phyloP scores from a whole-genome alignment of 2,329 filamentous ascomycete species.

The Elsinoe australis region DNA sequence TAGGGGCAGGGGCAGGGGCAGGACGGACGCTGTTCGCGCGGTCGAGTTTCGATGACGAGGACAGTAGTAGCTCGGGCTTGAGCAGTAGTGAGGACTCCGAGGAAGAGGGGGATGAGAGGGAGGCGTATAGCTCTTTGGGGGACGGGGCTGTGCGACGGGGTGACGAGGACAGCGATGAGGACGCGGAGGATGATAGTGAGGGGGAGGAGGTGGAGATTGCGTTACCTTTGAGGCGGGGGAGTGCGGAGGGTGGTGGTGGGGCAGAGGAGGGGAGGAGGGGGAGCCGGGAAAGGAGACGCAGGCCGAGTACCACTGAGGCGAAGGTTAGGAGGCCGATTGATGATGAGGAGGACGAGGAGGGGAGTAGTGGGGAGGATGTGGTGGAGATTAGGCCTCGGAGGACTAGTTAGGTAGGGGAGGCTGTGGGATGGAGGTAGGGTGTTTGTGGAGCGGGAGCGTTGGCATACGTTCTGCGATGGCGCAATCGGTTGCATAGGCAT shows the following conservation, averaged over 20 bases:
- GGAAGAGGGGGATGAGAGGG: constrained; percentile 19
- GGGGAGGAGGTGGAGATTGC: constrained; percentile 33
- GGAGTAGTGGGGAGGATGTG: constrained; percentile 7
- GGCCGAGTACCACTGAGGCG: constrained; percentile 32
- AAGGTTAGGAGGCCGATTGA: constrained; percentile 28
- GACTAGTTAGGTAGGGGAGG: constrained; percentile 23
- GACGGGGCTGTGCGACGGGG: constrained; percentile 7
- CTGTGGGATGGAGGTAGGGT: neutral
- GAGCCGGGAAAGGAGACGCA: constrained; percentile 22
- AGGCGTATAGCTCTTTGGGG: constrained; percentile 28
- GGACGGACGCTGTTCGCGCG: constrained; percentile 17
- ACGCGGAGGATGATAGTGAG: constrained; percentile 40
- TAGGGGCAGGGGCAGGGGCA: constrained; percentile 22
- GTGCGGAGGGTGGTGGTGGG: constrained; percentile 24
- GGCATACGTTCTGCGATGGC: too few species aligned
- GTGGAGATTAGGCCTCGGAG: constrained; percentile 29
- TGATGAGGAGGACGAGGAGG: constrained; percentile 25
- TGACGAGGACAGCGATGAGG: constrained; percentile 19
- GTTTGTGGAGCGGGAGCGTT: too few species aligned
- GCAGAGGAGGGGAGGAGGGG: constrained; percentile 29
- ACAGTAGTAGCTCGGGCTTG: constrained; percentile 35
- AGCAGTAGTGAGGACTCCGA: constrained; percentile 25
- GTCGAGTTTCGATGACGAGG: constrained; percentile 40
- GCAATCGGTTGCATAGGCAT: neutral
- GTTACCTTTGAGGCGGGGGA: constrained; percentile 1